phyloP scores from a whole-genome alignment of 2,329 filamentous ascomycete genomes.

The Trichoderma sp. region DNA sequence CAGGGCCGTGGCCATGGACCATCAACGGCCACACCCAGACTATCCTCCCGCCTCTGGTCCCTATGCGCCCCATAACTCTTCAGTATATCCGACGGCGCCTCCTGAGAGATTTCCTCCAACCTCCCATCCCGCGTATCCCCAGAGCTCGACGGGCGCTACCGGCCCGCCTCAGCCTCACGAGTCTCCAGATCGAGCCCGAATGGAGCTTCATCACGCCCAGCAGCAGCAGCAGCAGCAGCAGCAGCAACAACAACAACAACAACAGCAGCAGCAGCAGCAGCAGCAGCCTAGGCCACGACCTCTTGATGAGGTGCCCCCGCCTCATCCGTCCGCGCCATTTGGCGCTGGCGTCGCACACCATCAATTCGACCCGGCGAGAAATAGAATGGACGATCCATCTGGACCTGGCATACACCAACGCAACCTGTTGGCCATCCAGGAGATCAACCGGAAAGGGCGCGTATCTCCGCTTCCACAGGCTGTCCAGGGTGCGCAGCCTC shows the following conservation, averaged over 20 bases:
- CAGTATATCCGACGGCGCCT: slow-evolving; percentile 31
- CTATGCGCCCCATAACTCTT: slow-evolving; percentile 32
- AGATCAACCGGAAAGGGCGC: slow-evolving; percentile 76
- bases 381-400: slow-evolving; percentile 50
- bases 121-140: slow-evolving; percentile 36
- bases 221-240: slow-evolving; percentile 33
- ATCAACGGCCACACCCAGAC: slow-evolving; percentile 45
- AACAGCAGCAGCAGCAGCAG: slow-evolving; percentile 35
- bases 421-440: slow-evolving; percentile 73
- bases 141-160: slow-evolving; percentile 22
- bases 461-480: slow-evolving; percentile 88
- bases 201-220: slow-evolving; percentile 38
- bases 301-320: slow-evolving; percentile 48
- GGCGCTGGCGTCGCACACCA: slow-evolving; percentile 36
- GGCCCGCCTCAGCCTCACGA: slow-evolving; percentile 41
- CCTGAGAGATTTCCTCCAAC: slow-evolving; percentile 33
- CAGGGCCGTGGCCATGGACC: slow-evolving; percentile 34
- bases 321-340: slow-evolving; percentile 48
- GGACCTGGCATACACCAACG: slow-evolving; percentile 55
- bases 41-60: slow-evolving; percentile 45
- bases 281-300: slow-evolving; percentile 40
- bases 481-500: slow-evolving; percentile 84
- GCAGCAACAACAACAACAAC: slow-evolving; percentile 32
- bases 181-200: slow-evolving; percentile 49
- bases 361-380: slow-evolving; percentile 40